Evolutionary conservation across 345 rosid species (phyloP).

Genomic region (Hirschfeldia incana): DNA sequence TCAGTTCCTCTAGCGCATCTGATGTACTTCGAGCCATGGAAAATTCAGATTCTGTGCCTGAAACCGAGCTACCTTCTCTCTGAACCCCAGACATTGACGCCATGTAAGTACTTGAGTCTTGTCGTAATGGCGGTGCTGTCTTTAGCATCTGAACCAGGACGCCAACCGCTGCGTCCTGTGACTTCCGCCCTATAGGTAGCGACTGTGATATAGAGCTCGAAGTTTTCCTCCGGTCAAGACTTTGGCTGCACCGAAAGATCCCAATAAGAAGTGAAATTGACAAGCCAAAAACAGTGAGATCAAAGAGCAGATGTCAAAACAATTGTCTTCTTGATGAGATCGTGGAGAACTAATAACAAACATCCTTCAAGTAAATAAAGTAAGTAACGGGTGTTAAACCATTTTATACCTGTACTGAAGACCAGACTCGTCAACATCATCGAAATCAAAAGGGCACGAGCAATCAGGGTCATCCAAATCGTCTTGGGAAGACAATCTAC

Average conservation of each 20-base stretch:
- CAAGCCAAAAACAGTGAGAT: neutral
- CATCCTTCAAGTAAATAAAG: neutral
- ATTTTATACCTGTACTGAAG: conserved; percentile 56
- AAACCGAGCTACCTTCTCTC: conserved; percentile 43
- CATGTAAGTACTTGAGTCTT: conserved; percentile 72
- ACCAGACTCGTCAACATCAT: conserved; percentile 73
- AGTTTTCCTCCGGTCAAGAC: conserved; percentile 46
- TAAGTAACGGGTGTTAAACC: conserved; percentile 1
- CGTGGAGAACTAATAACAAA: neutral
- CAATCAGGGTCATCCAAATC: conserved; percentile 78
- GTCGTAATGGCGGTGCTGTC: conserved; percentile 77
- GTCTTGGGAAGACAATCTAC: conserved; percentile 82
- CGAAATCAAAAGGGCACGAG: conserved; percentile 87
- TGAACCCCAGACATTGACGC: conserved; percentile 53
- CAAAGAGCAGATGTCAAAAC: conserved; percentile 9
- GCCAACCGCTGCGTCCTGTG: conserved; percentile 94
- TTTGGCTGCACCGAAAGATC: conserved; percentile 45
- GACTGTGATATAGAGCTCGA: conserved; percentile 51
- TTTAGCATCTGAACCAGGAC: conserved; percentile 77
- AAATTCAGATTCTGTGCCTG: conserved; percentile 66
- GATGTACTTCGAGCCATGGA: conserved; percentile 65
- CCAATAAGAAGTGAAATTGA: conserved; percentile 1
- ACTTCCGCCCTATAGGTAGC: conserved; percentile 52
- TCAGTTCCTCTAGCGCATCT: conserved; percentile 89
- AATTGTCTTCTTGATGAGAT: neutral